Evolutionary conservation across 2,329 filamentous ascomycete genomes (phyloP).

Genomic region (Allantophomopsis lycopodina): DNA sequence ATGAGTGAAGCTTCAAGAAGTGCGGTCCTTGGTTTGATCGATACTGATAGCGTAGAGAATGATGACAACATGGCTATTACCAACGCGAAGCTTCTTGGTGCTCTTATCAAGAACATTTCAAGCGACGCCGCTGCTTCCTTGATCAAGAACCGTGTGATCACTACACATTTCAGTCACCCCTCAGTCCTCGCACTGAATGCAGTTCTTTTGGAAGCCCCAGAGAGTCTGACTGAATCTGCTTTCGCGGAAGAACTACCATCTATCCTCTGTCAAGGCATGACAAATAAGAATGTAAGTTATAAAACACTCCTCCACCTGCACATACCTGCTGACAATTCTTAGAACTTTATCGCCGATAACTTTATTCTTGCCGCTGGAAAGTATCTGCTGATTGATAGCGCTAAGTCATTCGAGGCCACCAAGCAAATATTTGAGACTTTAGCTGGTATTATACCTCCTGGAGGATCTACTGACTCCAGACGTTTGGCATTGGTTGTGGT

Average conservation of each 20-base stretch:
- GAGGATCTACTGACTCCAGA: conserved; percentile 68
- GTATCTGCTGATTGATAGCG: conserved; percentile 59
- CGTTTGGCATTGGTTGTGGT: conserved; percentile 77
- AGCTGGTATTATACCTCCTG: conserved; percentile 61
- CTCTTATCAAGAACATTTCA: conserved; percentile 76
- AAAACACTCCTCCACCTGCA: not conserved
- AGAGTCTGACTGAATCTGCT: conserved; percentile 48
- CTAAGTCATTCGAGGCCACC: conserved; percentile 58
- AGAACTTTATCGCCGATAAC: conserved; percentile 81
- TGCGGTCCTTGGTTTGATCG: conserved; percentile 80
- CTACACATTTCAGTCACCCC: conserved; percentile 58
- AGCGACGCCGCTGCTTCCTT: conserved; percentile 47
- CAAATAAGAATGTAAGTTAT: conserved; percentile 55
- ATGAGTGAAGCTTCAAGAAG: conserved; percentile 86
- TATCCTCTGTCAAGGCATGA: conserved; percentile 70
- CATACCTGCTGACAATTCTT: conserved; percentile 10
- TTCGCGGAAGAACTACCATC: conserved; percentile 62
- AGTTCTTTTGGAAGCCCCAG: conserved; percentile 68
- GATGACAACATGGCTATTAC: conserved; percentile 76
- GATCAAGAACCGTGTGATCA: conserved; percentile 64
- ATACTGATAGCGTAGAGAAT: conserved; percentile 63
- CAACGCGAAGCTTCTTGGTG: conserved; percentile 79
- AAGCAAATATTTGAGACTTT: conserved; percentile 73
- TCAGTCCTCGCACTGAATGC: conserved; percentile 84
- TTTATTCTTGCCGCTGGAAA: conserved; percentile 83